Percentiles rank a stretch among this genome's conserved stretches.
Evolutionary conservation across 2,329 filamentous ascomycete genomes (phyloP).

Genomic region (Hymenoscyphus repandus): DNA sequence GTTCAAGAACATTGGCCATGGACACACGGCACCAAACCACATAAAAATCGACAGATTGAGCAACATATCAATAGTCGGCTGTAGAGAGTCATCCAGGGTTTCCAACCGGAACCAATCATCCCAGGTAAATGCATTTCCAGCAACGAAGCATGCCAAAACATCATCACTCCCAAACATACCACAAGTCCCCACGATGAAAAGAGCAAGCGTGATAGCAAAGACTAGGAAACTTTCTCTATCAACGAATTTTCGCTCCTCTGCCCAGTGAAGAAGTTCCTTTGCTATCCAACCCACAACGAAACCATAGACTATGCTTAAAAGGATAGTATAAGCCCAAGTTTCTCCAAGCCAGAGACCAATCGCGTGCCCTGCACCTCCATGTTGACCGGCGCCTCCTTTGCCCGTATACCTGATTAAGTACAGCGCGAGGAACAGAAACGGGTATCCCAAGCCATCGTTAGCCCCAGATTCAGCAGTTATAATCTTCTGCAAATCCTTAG

Average conservation of each 20-base stretch:
- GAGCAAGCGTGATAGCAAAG: slow-evolving; percentile 72
- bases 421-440: slow-evolving; percentile 78
- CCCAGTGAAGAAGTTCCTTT: slow-evolving; percentile 78
- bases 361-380: slow-evolving; percentile 57
- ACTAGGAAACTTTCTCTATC: slow-evolving; percentile 33
- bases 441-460: slow-evolving; percentile 78
- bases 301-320: slow-evolving; percentile 75
- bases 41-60: slow-evolving; percentile 79
- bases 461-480: slow-evolving; percentile 77
- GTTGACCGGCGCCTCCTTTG: slow-evolving; percentile 46
- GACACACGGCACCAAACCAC: slow-evolving; percentile 83
- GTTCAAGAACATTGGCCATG: slow-evolving; percentile 65
- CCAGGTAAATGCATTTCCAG: slow-evolving; percentile 86
- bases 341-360: slow-evolving; percentile 80
- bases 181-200: slow-evolving; percentile 83
- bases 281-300: slow-evolving; percentile 73
- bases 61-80: slow-evolving; percentile 91
- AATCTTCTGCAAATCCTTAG: slow-evolving; percentile 72
- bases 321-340: slow-evolving; percentile 77
- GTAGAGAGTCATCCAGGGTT: slow-evolving; percentile 85
- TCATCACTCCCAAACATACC: slow-evolving; percentile 91
- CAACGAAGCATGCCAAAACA: slow-evolving; percentile 86
- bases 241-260: slow-evolving; percentile 69
- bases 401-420: slow-evolving; percentile 76
- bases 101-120: slow-evolving; percentile 92